These are phyloP conservation scores for Neurospora sp. DNA, from an alignment of 495 filamentous ascomycete species.

Conservation along the genomic window DNA sequence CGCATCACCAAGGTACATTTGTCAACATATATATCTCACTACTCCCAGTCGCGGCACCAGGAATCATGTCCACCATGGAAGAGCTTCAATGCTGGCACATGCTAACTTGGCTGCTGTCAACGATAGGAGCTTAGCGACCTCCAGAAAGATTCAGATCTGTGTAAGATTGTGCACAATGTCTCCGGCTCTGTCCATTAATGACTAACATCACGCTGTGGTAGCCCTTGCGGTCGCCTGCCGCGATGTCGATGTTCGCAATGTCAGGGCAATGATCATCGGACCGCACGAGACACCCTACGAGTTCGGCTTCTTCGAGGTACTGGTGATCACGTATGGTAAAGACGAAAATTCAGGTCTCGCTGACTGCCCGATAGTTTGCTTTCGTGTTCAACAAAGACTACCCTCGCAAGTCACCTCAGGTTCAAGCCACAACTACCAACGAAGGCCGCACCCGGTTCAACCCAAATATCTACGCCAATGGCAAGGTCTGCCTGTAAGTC, in stretches of 20 bases:
- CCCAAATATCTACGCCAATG: slow-evolving; percentile 87
- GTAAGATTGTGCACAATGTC: slow-evolving; percentile 36
- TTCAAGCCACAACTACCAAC: slow-evolving; percentile 77
- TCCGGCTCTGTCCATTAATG: neutral
- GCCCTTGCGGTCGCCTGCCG: slow-evolving; percentile 77
- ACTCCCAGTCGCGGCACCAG: neutral
- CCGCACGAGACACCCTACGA: slow-evolving; percentile 94
- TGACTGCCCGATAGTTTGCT: slow-evolving; percentile 41
- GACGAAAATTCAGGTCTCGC: neutral
- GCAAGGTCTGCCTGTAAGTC: slow-evolving; percentile 83
- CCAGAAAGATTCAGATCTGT: slow-evolving; percentile 70
- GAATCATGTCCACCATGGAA: slow-evolving; percentile 5
- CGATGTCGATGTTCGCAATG: slow-evolving; percentile 79
- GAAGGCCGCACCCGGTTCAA: slow-evolving; percentile 81
- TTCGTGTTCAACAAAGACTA: slow-evolving; percentile 73
- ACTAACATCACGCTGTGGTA: slow-evolving; percentile 21
- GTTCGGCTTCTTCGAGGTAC: slow-evolving; percentile 91
- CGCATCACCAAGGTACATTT: slow-evolving; percentile 64
- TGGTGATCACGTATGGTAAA: neutral
- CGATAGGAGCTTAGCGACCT: slow-evolving; percentile 71
- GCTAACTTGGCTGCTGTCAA: slow-evolving; percentile 12
- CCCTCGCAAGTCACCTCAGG: slow-evolving; percentile 68
- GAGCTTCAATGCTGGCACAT: slow-evolving; percentile 28
- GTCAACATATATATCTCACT: slow-evolving; percentile 4
- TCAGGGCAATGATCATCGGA: slow-evolving; percentile 81